Evolutionary conservation across 371 early-diverging fungal species (phyloP).

Genomic region (Mortierella sp.): DNA sequence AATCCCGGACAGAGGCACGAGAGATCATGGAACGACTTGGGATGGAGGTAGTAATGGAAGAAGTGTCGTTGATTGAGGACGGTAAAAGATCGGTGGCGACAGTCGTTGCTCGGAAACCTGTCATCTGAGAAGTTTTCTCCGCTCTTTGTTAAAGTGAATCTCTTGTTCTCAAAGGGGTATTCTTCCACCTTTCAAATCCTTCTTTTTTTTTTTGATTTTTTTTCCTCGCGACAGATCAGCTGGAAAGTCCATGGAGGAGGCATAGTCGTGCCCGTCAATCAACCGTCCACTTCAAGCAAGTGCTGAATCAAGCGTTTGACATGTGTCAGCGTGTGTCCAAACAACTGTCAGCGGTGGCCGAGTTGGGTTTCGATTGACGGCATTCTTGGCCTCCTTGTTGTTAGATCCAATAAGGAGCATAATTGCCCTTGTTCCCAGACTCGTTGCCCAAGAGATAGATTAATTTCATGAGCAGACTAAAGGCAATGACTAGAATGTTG

Average conservation of each 20-base stretch:
- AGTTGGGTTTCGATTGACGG: not conserved
- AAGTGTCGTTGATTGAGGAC: constrained; percentile 19
- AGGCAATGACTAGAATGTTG: constrained; percentile 46
- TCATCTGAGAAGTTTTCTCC: too few relatives aligned
- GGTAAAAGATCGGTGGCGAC: constrained; percentile 16
- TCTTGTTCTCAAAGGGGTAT: too few relatives aligned
- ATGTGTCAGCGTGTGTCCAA: constrained; percentile 41
- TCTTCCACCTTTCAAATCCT: too few relatives aligned
- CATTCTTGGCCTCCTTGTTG: constrained; percentile 2
- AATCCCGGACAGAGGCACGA: constrained; percentile 18
- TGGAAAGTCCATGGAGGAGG: constrained; percentile 69
- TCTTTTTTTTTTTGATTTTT: too few relatives aligned
- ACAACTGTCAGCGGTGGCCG: constrained; percentile 36
- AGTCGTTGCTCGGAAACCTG: constrained; percentile 17
- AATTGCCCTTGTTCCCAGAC: not conserved
- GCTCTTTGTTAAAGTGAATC: too few relatives aligned
- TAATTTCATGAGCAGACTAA: constrained; percentile 42
- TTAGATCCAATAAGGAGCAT: not conserved
- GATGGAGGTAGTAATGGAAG: constrained; percentile 14
- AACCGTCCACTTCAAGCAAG: constrained; percentile 75
- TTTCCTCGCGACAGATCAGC: too few relatives aligned
- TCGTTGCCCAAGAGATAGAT: constrained; percentile 28
- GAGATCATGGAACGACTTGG: constrained; percentile 7
- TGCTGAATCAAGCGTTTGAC: constrained; percentile 42
- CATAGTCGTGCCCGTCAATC: constrained; percentile 56